These are phyloP conservation scores for Boletus pseudo-olivaceus DNA, from an alignment of 768 basidiomycete genomes.

Conservation along the genomic window DNA sequence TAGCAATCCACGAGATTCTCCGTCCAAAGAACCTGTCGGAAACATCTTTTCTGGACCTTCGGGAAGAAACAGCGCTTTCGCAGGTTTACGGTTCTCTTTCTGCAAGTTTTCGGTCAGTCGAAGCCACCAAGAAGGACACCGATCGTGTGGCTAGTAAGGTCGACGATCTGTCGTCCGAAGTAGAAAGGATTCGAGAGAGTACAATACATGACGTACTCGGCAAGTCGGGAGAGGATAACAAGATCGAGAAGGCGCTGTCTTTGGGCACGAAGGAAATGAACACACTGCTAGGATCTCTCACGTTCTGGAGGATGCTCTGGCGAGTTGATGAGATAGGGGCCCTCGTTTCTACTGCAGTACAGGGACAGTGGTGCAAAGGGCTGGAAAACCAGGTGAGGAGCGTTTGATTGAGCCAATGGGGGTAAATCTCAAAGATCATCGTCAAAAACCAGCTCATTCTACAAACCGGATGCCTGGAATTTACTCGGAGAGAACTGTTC, in stretches of 20 bases:
- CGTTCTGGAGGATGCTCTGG: slow-evolving; percentile 40
- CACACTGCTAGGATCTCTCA: slow-evolving; percentile 30
- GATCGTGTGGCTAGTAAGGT: slow-evolving; percentile 35
- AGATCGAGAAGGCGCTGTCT: slow-evolving; percentile 28
- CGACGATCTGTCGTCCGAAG: slow-evolving; percentile 34
- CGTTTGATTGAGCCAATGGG: background rate
- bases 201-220: slow-evolving; percentile 40
- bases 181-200: slow-evolving; percentile 39
- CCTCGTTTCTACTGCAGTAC: slow-evolving; percentile 31
- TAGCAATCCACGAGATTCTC: slow-evolving; percentile 33
- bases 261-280: slow-evolving; percentile 29
- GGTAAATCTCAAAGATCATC: background rate
- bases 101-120: slow-evolving; percentile 34
- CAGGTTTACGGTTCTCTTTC: slow-evolving; percentile 41
- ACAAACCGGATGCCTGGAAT: slow-evolving; percentile 57
- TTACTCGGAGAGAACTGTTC: slow-evolving; percentile 43
- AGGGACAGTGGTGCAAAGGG: slow-evolving; percentile 38
- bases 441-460: slow-evolving; percentile 48
- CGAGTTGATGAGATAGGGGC: slow-evolving; percentile 39
- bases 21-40: background rate
- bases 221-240: slow-evolving; percentile 16
- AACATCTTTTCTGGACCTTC: slow-evolving; percentile 25
- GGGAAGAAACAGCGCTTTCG: slow-evolving; percentile 35
- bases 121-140: slow-evolving; percentile 30
- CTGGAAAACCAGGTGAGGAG: slow-evolving; percentile 49